Evolutionary conservation across 257 asterid genomes (phyloP).

Genomic region (Nyctanthes arbortristis): DNA sequence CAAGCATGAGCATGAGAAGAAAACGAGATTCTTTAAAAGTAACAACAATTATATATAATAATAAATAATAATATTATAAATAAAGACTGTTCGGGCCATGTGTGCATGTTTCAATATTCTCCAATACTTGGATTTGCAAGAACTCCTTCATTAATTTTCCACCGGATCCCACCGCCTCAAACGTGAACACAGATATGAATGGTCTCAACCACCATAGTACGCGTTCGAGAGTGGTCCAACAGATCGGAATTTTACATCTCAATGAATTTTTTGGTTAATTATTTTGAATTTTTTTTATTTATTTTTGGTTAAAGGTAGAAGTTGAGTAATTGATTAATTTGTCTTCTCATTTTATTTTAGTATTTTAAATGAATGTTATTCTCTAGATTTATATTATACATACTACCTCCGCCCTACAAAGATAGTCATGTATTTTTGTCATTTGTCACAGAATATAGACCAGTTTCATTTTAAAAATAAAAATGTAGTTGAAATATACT

Average conservation of each 20-base stretch:
- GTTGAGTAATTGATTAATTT: too few species aligned
- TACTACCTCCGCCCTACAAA: too few species aligned
- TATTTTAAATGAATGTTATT: too few species aligned
- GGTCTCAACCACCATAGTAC: background rate
- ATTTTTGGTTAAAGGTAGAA: too few species aligned
- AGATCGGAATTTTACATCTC: background rate
- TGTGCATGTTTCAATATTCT: conserved; percentile 37
- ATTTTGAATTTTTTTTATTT: background rate
- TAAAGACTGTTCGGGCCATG: conserved; percentile 5
- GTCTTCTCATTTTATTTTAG: too few species aligned
- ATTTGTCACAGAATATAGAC: too few species aligned
- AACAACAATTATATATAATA: too few species aligned
- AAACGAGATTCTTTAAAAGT: background rate
- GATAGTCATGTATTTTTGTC: too few species aligned
- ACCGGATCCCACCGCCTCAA: conserved; percentile 4
- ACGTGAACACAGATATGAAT: conserved; percentile 7
- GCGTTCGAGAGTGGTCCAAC: background rate
- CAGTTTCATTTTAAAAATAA: too few species aligned
- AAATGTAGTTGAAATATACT: too few species aligned
- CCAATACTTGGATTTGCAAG: conserved; percentile 29
- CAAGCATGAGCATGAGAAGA: conserved; percentile 20
- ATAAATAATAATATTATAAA: background rate
- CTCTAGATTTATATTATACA: too few species aligned
- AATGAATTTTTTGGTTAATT: background rate
- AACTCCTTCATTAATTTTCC: background rate